Evolutionary conservation across 257 asterid genomes (phyloP).

Genomic region (Nicotiana tabacum): DNA sequence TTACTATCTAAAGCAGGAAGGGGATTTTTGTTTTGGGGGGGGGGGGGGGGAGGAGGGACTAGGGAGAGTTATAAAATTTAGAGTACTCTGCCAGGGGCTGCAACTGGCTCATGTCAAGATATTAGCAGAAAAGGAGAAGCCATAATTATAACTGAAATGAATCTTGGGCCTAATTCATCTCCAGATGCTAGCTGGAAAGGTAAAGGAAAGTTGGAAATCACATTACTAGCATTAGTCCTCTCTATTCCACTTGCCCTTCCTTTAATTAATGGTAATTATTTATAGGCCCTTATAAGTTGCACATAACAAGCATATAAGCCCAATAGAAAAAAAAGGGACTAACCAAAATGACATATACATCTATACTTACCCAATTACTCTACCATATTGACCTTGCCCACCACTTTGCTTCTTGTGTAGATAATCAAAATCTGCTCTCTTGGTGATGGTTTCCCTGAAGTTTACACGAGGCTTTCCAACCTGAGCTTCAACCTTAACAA

Average conservation of each 20-base stretch:
- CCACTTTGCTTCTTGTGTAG: conserved; percentile 99
- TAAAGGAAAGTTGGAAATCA: neutral
- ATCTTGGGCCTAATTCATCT: neutral
- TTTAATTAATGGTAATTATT: neutral
- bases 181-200: neutral
- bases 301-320: neutral
- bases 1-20: neutral
- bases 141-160: neutral
- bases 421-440: conserved; percentile 90
- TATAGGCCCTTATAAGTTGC: neutral
- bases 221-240: neutral
- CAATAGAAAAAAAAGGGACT: neutral
- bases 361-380: conserved; percentile 76
- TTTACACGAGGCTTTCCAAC: conserved; percentile 99
- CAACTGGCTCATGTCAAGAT: neutral
- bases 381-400: conserved; percentile 97
- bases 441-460: conserved; percentile 94
- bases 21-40: neutral
- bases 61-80: neutral
- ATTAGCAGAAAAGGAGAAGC: neutral
- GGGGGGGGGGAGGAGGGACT: too few species aligned
- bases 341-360: conserved; percentile 4
- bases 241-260: neutral
- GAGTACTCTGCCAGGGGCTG: neutral
- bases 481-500: conserved; percentile 79